Percentiles rank a stretch among this genome's conserved stretches.
These are phyloP conservation scores for Barnettozyma sp. DNA, from an alignment of 805 yeast genomes.

Conservation along the genomic window DNA sequence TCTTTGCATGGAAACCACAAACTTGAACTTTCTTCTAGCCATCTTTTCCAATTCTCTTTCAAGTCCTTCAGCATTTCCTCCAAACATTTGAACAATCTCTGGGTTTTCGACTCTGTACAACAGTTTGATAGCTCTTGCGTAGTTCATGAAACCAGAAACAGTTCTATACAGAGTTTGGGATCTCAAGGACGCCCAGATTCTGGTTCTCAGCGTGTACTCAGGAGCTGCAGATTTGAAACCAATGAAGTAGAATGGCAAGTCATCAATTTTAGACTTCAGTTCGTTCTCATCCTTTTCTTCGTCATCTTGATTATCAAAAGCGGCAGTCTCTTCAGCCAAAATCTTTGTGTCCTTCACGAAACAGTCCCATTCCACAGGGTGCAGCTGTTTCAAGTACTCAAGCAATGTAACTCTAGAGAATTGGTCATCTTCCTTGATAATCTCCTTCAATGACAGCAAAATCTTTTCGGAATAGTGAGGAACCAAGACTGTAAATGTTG, in stretches of 20 bases:
- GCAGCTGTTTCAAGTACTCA: slow-evolving; percentile 90
- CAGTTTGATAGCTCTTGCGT: slow-evolving; percentile 90
- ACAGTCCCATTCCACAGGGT: slow-evolving; percentile 97
- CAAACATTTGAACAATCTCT: slow-evolving; percentile 94
- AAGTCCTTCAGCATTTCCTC: slow-evolving; percentile 94
- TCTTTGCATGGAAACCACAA: slow-evolving; percentile 83
- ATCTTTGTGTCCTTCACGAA: slow-evolving; percentile 94
- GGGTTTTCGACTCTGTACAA: slow-evolving; percentile 93
- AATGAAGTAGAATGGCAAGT: slow-evolving; percentile 88
- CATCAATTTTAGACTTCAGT: slow-evolving; percentile 79
- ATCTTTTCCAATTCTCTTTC: slow-evolving; percentile 91
- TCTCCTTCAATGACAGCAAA: slow-evolving; percentile 85
- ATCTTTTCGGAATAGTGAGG: slow-evolving; percentile 97
- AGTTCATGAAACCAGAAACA: slow-evolving; percentile 97
- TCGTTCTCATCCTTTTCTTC: slow-evolving; percentile 56
- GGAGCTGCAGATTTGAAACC: slow-evolving; percentile 98
- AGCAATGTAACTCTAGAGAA: slow-evolving; percentile 89
- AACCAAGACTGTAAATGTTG: slow-evolving; percentile 92
- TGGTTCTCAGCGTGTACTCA: slow-evolving; percentile 89
- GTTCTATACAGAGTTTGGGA: slow-evolving; percentile 96
- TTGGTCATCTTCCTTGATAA: slow-evolving; percentile 95
- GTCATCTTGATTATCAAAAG: slow-evolving; percentile 42
- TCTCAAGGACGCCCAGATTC: slow-evolving; percentile 98
- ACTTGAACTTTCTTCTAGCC: slow-evolving; percentile 79
- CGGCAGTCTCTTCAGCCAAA: slow-evolving; percentile 90